These are phyloP conservation scores for Schizothecium vesticola DNA, from an alignment of 495 filamentous ascomycete species.

Conservation along the genomic window DNA sequence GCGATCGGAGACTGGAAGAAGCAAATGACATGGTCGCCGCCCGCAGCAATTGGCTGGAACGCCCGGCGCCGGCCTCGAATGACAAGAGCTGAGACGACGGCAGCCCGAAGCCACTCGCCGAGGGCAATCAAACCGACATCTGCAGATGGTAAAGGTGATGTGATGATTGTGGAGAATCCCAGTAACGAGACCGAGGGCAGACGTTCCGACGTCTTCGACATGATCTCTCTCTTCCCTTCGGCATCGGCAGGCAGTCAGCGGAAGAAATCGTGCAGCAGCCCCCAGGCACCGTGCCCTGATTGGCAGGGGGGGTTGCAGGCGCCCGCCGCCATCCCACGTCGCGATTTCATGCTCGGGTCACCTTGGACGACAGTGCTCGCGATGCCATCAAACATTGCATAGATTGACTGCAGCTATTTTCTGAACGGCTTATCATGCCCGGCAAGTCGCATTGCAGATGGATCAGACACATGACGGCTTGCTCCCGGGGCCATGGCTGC, in stretches of 20 bases:
- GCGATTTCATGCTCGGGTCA: background rate
- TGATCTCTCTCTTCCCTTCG: background rate
- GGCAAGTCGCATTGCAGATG: background rate
- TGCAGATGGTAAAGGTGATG: background rate
- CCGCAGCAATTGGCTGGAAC: slow-evolving; percentile 11
- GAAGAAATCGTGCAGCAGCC: background rate
- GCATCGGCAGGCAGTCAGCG: background rate
- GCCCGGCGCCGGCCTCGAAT: slow-evolving; percentile 8
- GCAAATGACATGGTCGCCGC: slow-evolving; percentile 14
- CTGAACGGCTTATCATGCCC: background rate
- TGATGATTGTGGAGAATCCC: background rate
- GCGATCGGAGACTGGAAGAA: slow-evolving; percentile 12
- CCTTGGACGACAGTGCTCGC: background rate
- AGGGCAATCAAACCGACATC: slow-evolving; percentile 5
- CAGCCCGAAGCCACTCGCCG: background rate
- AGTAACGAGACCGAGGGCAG: background rate
- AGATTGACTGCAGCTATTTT: background rate
- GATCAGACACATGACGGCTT: background rate
- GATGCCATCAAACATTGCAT: background rate
- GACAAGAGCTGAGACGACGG: slow-evolving; percentile 12
- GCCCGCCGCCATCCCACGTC: background rate
- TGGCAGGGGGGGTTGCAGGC: slow-evolving; percentile 8
- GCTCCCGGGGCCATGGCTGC: background rate
- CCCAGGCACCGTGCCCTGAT: slow-evolving; percentile 17
- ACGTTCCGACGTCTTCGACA: slow-evolving; percentile 3